phyloP scores from a whole-genome alignment of 768 basidiomycete species.

The Cyclocybe aegerita region DNA sequence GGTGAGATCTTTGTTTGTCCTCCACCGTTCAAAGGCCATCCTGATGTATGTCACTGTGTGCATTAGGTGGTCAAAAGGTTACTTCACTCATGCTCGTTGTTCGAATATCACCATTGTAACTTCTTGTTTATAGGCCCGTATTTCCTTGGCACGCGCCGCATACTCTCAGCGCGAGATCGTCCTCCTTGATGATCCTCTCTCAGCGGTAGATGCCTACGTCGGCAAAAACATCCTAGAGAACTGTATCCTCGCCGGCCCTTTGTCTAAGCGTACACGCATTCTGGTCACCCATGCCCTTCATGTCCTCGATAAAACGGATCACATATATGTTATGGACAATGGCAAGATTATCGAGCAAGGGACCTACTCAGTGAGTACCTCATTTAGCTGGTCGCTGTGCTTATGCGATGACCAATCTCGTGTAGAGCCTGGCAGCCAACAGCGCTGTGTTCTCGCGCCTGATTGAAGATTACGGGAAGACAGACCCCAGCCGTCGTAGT shows the following conservation, averaged over 20 bases:
- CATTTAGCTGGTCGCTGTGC: background rate
- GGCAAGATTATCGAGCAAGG: constrained; percentile 63
- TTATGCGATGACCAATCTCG: background rate
- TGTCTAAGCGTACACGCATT: constrained; percentile 54
- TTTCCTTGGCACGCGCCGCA: constrained; percentile 74
- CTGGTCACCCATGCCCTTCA: constrained; percentile 63
- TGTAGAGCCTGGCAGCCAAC: constrained; percentile 44
- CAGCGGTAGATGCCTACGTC: constrained; percentile 78
- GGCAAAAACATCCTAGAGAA: constrained; percentile 64
- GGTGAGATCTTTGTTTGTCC: constrained; percentile 32
- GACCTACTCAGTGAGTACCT: constrained; percentile 45
- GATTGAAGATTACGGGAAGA: constrained; percentile 55
- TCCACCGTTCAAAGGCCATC: background rate
- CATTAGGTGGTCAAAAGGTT: constrained; percentile 38
- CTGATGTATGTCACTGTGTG: background rate
- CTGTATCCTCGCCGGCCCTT: constrained; percentile 54
- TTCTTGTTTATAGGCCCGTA: constrained; percentile 49
- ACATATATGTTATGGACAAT: constrained; percentile 63
- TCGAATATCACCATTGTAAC: background rate
- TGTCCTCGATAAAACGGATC: constrained; percentile 58
- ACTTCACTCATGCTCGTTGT: background rate
- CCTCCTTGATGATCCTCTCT: constrained; percentile 80
- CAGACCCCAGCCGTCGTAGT: constrained; percentile 33
- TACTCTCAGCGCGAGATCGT: constrained; percentile 75
- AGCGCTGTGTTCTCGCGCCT: constrained; percentile 46